Percentiles rank a stretch among this genome's conserved stretches.
These are phyloP conservation scores for Chytriomyces sp. DNA, from an alignment of 192 early-diverging fungal genomes.

Conservation along the genomic window DNA sequence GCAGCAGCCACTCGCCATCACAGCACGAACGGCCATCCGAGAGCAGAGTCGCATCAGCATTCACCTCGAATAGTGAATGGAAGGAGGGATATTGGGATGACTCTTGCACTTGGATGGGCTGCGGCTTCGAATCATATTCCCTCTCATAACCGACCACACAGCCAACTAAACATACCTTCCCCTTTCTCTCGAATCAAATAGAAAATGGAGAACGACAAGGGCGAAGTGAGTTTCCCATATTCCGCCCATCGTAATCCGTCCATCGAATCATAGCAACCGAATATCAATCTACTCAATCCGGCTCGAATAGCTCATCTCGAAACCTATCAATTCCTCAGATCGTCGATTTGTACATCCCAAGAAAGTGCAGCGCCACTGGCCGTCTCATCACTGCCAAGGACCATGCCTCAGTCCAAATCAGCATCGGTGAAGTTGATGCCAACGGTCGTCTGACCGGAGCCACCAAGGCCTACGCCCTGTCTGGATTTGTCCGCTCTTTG, in stretches of 20 bases:
- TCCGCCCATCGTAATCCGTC: background rate
- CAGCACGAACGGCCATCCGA: no score
- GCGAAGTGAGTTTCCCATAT: conserved; percentile 41
- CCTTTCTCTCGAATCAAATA: conserved; percentile 9
- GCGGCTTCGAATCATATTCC: no score
- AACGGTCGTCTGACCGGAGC: conserved; percentile 74
- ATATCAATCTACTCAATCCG: background rate
- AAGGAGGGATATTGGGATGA: no score
- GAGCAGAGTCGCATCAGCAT: no score
- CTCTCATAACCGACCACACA: no score
- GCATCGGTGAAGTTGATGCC: conserved; percentile 91
- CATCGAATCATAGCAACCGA: background rate
- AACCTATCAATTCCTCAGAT: conserved; percentile 35
- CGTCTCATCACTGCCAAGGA: conserved; percentile 98
- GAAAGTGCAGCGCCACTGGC: conserved; percentile 99
- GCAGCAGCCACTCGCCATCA: no score
- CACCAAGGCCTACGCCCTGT: conserved; percentile 88
- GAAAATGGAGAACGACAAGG: conserved; percentile 64
- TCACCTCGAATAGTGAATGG: no score
- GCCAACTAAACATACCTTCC: background rate
- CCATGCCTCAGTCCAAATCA: conserved; percentile 98
- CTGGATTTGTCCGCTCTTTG: conserved; percentile 86
- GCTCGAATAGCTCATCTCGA: background rate
- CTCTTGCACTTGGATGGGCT: no score
- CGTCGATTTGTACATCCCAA: conserved; percentile 93